These are phyloP conservation scores for Aspergillus amoenus DNA, from an alignment of 2,329 filamentous ascomycete species.

Conservation along the genomic window DNA sequence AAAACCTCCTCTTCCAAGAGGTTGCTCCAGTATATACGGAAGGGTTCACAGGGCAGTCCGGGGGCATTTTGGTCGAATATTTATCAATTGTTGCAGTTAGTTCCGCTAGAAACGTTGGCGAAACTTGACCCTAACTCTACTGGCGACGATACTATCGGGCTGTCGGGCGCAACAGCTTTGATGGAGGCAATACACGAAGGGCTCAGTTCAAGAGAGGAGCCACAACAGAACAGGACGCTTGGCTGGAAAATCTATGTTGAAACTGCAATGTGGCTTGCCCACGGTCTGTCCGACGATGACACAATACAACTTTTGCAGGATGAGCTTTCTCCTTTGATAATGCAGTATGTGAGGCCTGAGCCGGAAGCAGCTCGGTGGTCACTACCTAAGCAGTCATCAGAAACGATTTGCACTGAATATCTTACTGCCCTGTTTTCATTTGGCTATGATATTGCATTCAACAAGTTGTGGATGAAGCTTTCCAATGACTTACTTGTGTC, in stretches of 20 bases:
- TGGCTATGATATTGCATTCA: conserved; percentile 50
- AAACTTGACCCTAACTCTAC: conserved; percentile 24
- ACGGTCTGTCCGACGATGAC: conserved; percentile 49
- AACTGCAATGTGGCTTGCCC: conserved; percentile 56
- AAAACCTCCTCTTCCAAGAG: conserved; percentile 58
- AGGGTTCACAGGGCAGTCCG: conserved; percentile 77
- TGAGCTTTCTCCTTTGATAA: conserved; percentile 53
- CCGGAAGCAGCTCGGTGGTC: conserved; percentile 51
- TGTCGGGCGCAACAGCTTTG: conserved; percentile 60
- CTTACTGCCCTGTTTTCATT: conserved; percentile 38
- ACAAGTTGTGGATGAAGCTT: conserved; percentile 63
- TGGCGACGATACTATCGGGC: conserved; percentile 24
- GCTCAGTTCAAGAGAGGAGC: conserved; percentile 72
- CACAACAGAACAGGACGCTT: conserved; percentile 62
- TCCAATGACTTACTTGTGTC: conserved; percentile 61
- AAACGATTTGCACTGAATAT: conserved; percentile 41
- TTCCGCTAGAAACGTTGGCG: conserved; percentile 53
- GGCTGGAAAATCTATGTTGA: conserved; percentile 78
- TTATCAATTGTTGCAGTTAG: conserved; percentile 56
- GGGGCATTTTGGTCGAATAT: conserved; percentile 72
- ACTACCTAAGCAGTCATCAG: conserved; percentile 44
- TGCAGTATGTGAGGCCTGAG: conserved; percentile 53
- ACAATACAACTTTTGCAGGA: conserved; percentile 46
- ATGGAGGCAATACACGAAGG: conserved; percentile 69
- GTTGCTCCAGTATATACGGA: conserved; percentile 72